Evolutionary conservation across 805 yeast species (phyloP), one percentile per base, ranked within the genome.

Genomic region (Isabelozyma heimii): DNA sequence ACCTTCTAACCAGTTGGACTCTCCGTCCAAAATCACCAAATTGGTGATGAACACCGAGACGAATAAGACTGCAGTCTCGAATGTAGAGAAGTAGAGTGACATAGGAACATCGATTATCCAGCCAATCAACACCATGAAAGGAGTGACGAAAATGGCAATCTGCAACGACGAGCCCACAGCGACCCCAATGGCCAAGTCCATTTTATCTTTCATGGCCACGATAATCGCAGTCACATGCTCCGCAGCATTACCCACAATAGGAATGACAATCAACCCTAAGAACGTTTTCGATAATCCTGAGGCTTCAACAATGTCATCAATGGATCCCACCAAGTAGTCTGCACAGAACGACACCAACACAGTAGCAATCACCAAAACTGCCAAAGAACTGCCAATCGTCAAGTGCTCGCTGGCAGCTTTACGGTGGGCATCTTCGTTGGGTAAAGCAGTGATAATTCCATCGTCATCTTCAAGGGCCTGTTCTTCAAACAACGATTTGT

Each of bases 241-340:
- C 10, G 98, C 98, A 2, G 99, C 99, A 61, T 94, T 94, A 48
- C 98, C 99, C 26, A 94, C 98, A 53, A 94, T 92, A 39, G 99
- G 99, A 53, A 94, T 86, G 42, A 94, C 83, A 57, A 94, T 86
- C 56, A 94, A 76, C 65, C 98, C 98, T 60, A 94, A 90, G 60
- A 94, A 94, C 0, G 98, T 91, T 79, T 92, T 91, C 41, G 97
- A 88, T 47, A 94, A 76, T 3, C 97, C 97, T 2, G 96, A 83
- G 28, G 83, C 72, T 50, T 75, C 88, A 37, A 94, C 98, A 54
- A 92, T 82, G 49, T 81, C 87, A 69, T 94, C 98, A 60, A 94
- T 94, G 17, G 97, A 86, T 26, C 95, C 94, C 45, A 94, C 99
- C 51, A 94, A 79, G 68, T 81, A 89, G 68, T 94, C 99, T 3